Base-by-base conservation (phyloP, 2,329 filamentous ascomycete species). In the Lasiodiplodia sp. region DNA sequence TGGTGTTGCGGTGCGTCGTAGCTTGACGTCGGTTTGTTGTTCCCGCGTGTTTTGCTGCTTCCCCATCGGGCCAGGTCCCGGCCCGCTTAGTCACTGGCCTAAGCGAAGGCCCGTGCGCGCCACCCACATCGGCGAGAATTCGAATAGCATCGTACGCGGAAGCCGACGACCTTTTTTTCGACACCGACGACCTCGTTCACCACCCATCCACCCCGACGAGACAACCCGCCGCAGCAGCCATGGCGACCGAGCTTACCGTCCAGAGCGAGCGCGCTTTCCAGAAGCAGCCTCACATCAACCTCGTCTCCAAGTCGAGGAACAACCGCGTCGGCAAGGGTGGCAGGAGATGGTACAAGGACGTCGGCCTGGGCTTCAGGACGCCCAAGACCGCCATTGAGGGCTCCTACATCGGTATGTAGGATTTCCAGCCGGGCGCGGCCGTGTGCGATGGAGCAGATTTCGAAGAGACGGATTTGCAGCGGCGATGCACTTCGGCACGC, bases 251-350 rank as follows among this genome's bases (percentile, higher is more conserved):
- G 76, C 77, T 81, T 74, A 81, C 79, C 85, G 96, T 99, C 86
- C 96, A 99, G 91, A 96, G 93, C 84, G 96, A 99, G 92, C 95
- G 96, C 88, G 96, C 96, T 90, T 99, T 92, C 93, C 96, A 98
- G 87, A 99, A 99, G 78, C 95, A 99, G 90, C 96, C 96, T 85
- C 96, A 99, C 87, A 97, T 99, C 90, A 99, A 98, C 93, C 90
- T 92, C 82, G 97, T 98, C 91, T 88, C 91, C 83, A 99, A 99
- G 92, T 87, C 88, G 84, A 93, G 92, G 83, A 87, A 87, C 85
- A 91, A 85, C 80, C 85, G 91, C 84, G 91, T 91, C 79, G 94
- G 94, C 84, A 96, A 97, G 91, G 92, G 90, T 84, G 93, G 93
- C 80, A 92, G 93, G 86, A 91, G 94, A 94, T 95, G 91, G 94